Evolutionary conservation across 2,329 filamentous ascomycete species (phyloP).

Genomic region (Sphaceloma murrayae): DNA sequence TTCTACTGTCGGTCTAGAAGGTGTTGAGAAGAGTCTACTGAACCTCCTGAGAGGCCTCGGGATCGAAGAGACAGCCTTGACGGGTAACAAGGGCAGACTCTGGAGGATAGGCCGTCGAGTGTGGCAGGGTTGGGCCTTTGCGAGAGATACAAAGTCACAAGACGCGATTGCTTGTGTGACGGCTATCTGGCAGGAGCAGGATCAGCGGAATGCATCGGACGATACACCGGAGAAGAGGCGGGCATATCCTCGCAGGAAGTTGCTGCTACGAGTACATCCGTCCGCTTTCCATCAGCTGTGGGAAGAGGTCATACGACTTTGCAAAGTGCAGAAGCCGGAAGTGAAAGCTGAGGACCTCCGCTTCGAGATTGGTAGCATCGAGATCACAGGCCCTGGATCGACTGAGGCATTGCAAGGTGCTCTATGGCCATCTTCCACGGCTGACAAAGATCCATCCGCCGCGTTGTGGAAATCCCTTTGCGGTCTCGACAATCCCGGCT

Average conservation of each 20-base stretch:
- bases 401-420: constrained; percentile 67
- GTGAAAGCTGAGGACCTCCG: constrained; percentile 59
- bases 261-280: constrained; percentile 72
- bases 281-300: constrained; percentile 65
- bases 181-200: constrained; percentile 71
- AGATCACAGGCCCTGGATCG: constrained; percentile 62
- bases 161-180: constrained; percentile 59
- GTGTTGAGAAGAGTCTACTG: constrained; percentile 53
- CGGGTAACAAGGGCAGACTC: constrained; percentile 54
- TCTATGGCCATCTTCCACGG: constrained; percentile 41
- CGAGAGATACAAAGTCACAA: constrained; percentile 44
- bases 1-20: constrained; percentile 72
- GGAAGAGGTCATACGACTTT: constrained; percentile 49
- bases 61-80: constrained; percentile 42
- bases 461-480: constrained; percentile 42
- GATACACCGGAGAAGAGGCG: too few relatives aligned
- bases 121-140: constrained; percentile 50
- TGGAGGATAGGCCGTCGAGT: constrained; percentile 58
- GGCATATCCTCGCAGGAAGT: constrained; percentile 11
- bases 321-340: constrained; percentile 51
- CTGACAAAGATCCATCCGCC: constrained; percentile 25
- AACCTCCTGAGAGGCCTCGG: constrained; percentile 58
- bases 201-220: too few relatives aligned
- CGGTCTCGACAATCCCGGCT: constrained; percentile 57
- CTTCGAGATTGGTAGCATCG: constrained; percentile 63